Evolutionary conservation across 768 basidiomycete genomes (phyloP).

Genomic region (Agaricus blazei): DNA sequence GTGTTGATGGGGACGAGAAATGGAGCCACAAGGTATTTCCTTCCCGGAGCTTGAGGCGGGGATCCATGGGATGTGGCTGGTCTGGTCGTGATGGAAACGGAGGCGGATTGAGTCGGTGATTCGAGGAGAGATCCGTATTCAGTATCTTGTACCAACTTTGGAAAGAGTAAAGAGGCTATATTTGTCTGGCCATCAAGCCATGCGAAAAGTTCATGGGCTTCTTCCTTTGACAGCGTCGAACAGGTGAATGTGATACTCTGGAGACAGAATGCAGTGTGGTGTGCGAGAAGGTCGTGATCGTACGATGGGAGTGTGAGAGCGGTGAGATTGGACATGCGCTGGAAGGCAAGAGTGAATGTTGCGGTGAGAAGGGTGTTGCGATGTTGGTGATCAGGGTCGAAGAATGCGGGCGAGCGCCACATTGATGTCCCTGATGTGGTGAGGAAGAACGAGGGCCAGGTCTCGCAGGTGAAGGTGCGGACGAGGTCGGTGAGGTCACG

Average conservation of each 20-base stretch:
- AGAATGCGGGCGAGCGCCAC: neutral
- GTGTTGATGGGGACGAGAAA: neutral
- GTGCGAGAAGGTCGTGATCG: constrained; percentile 34
- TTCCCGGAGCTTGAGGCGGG: neutral
- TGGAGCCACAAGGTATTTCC: constrained; percentile 4
- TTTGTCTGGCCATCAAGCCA: constrained; percentile 41
- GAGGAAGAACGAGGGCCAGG: constrained; percentile 37
- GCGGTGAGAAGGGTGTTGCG: constrained; percentile 29
- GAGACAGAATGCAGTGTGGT: constrained; percentile 39
- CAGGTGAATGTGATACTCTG: constrained; percentile 33
- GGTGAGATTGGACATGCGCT: constrained; percentile 40
- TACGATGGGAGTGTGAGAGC: constrained; percentile 37
- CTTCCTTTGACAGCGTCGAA: constrained; percentile 23
- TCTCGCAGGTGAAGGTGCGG: constrained; percentile 31
- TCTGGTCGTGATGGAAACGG: neutral
- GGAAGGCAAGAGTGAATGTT: constrained; percentile 37
- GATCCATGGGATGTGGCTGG: neutral
- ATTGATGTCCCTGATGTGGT: neutral
- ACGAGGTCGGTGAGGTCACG: constrained; percentile 36
- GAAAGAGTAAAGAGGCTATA: constrained; percentile 33
- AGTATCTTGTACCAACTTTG: constrained; percentile 26
- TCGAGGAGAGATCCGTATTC: constrained; percentile 11
- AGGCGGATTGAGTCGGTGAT: neutral
- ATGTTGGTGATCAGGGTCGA: constrained; percentile 16
- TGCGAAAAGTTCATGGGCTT: constrained; percentile 29